phyloP scores from a whole-genome alignment of 306 rosid genomes.

The Quercus parvula region DNA sequence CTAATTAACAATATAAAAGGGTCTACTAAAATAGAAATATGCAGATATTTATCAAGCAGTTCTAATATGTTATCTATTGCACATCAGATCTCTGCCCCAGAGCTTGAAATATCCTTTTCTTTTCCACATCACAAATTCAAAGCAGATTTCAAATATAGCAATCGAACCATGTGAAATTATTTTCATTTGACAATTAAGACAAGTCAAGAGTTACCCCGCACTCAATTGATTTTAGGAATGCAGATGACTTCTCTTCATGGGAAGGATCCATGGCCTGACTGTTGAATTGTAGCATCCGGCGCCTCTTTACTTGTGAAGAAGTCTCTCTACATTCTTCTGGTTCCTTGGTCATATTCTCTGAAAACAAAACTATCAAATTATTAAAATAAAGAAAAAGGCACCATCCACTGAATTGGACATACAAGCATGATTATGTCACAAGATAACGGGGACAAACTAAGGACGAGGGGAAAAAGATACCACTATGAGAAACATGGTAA shows the following conservation, averaged over 20 bases:
- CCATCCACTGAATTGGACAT: constrained; percentile 4
- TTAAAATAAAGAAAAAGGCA: background rate
- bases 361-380: constrained; percentile 29
- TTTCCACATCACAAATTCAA: background rate
- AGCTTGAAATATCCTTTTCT: background rate
- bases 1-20: constrained; percentile 7
- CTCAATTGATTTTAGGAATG: constrained; percentile 56
- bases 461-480: constrained; percentile 26
- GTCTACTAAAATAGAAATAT: background rate
- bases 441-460: background rate
- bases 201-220: constrained; percentile 24
- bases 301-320: constrained; percentile 71
- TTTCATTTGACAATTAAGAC: background rate
- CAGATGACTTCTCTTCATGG: constrained; percentile 47
- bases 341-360: constrained; percentile 50
- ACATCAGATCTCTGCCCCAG: too few species aligned
- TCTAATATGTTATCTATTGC: background rate
- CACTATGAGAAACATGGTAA: constrained; percentile 40
- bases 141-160: background rate
- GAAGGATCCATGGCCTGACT: constrained; percentile 36
- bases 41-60: background rate
- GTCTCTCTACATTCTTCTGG: constrained; percentile 47
- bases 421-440: constrained; percentile 2
- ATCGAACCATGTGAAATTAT: background rate
- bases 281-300: constrained; percentile 77